These are phyloP conservation scores for Talaromyces sp. DNA, from an alignment of 2,329 filamentous ascomycete species.

Conservation along the genomic window DNA sequence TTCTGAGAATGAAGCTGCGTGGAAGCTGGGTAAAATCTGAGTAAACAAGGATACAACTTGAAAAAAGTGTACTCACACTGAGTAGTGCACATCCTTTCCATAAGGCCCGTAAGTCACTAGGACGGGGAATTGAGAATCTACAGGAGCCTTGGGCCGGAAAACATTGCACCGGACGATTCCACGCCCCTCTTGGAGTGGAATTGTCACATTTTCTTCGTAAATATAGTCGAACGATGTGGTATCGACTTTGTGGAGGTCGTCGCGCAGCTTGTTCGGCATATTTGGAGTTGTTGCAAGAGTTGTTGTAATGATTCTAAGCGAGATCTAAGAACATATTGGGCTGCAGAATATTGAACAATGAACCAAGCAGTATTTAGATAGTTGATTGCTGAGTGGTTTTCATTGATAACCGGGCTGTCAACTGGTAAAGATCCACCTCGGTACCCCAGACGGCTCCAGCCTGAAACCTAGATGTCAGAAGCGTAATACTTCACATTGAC, in stretches of 20 bases:
- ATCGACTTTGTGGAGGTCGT: constrained; percentile 30
- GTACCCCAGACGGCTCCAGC: background rate
- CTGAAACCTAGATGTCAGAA: background rate
- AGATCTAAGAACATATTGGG: background rate
- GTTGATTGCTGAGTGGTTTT: too few species aligned
- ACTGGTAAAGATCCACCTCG: background rate
- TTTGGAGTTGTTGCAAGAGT: background rate
- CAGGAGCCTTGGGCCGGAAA: constrained; percentile 41
- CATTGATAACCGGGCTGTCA: too few species aligned
- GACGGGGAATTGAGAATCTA: constrained; percentile 45
- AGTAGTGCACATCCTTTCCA: constrained; percentile 66
- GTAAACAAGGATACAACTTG: background rate
- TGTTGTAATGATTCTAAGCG: background rate
- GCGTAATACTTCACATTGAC: background rate
- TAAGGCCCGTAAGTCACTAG: constrained; percentile 69
- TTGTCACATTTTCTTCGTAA: constrained; percentile 46
- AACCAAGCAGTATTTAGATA: background rate
- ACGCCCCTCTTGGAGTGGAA: constrained; percentile 26
- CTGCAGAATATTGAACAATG: background rate
- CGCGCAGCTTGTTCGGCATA: constrained; percentile 18
- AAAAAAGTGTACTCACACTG: constrained; percentile 24
- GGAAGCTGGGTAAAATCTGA: constrained; percentile 36
- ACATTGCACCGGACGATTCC: constrained; percentile 48
- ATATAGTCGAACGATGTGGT: constrained; percentile 40
- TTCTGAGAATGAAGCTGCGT: constrained; percentile 47